Base-by-base conservation (phyloP, 169 alveolate genomes). In the Plasmodium cynomolgi region DNA sequence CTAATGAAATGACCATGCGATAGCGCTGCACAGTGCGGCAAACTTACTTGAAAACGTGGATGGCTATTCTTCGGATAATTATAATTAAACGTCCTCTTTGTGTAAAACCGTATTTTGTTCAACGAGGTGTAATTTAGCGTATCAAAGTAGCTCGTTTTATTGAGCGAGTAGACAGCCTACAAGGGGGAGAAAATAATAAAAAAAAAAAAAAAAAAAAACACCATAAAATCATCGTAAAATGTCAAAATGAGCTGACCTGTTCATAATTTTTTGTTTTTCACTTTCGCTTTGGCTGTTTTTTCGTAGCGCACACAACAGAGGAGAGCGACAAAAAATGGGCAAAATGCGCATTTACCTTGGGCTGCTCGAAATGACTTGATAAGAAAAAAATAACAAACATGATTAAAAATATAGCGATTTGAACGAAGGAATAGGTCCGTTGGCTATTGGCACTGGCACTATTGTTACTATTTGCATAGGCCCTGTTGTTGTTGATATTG, bases 311-410 rank as follows among this genome's bases (percentile, higher is more conserved):
- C 39, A 68, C 39, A 68, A 68, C 31, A 68, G 5, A 68, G 77
- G 17, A 9, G 37, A 0, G n/a, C 77, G 37, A 23, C 15, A 23
- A 37, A 33, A 33, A 31, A 26, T 33, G 31, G 62, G 34, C 2
- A 3, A 81, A 47, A 34, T 26, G 41, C 13, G 20, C 62, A 39
- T 37, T 88, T 80, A 88, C 94, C 88, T 81, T 88, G 7, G 94
- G 94, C 50, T 88, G 94, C 58, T 88, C 94, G 81, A 88, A 88
- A 88, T 88, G 88, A 68, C 94, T 88, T 39, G 94, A 88, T 81
- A 88, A 68, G 83, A 88, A 88, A 68, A 88, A 88, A 20, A 88
- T 80, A 58, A 88, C 54, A 88, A 88, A 88, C 94, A 88, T 88
- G 3, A 88, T 88, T 77, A 88, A 80, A 62, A 88, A 88, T 62